phyloP scores from a whole-genome alignment of 352 stramenopile genomes.

The Globisporangium radiosum region DNA sequence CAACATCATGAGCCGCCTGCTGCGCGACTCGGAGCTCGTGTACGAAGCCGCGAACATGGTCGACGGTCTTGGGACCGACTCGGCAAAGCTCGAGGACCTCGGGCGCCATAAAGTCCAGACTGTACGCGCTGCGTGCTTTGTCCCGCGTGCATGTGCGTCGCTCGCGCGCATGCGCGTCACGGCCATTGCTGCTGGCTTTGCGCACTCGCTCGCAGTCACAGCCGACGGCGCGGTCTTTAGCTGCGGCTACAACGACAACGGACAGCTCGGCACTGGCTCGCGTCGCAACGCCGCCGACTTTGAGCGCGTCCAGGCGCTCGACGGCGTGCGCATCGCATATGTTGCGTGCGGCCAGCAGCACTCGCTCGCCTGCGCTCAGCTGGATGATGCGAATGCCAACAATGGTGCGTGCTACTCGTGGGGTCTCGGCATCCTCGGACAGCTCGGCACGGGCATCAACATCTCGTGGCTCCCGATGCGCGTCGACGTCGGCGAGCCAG shows the following conservation, averaged over 20 bases:
- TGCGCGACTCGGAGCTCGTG: constrained; percentile 60
- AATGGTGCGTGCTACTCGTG: constrained; percentile 60
- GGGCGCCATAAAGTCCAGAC: constrained; percentile 45
- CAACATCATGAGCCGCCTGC: constrained; percentile 51
- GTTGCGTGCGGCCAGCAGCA: constrained; percentile 74
- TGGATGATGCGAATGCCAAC: constrained; percentile 11
- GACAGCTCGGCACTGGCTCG: constrained; percentile 60
- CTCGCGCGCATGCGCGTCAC: constrained; percentile 41
- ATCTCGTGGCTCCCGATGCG: constrained; percentile 59
- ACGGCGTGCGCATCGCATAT: constrained; percentile 43
- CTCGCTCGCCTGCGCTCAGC: constrained; percentile 49
- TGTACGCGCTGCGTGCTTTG: constrained; percentile 41
- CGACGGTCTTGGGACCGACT: constrained; percentile 17
- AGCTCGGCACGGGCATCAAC: constrained; percentile 58
- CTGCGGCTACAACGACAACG: constrained; percentile 84
- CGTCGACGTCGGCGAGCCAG: constrained; percentile 43
- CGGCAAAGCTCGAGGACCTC: constrained; percentile 15
- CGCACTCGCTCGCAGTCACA: constrained; percentile 63
- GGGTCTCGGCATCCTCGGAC: constrained; percentile 66
- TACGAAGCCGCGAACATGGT: constrained; percentile 42
- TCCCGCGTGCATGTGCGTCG: constrained; percentile 32
- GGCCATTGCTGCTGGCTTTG: constrained; percentile 59
- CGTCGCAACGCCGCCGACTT: constrained; percentile 65
- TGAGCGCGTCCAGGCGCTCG: constrained; percentile 36
- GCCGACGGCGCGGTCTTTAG: constrained; percentile 45